Evolutionary conservation across 1,284 basidiomycete species (phyloP).

Genomic region (Puccinia horiana): DNA sequence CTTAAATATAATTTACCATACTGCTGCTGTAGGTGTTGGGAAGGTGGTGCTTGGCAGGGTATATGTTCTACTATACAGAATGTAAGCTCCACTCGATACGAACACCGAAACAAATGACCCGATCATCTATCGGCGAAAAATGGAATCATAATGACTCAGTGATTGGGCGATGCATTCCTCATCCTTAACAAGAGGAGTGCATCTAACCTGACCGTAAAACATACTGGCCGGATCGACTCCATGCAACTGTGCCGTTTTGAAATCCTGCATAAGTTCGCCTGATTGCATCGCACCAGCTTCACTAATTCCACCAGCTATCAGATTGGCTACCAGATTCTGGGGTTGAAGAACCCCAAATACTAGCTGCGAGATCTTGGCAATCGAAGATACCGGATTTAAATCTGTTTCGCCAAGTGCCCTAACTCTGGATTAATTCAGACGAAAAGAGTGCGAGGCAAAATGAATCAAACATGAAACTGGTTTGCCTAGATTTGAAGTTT

Average conservation of each 20-base stretch:
- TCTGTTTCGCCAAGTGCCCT: constrained; percentile 57
- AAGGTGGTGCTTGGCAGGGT: constrained; percentile 75
- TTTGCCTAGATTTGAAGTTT: background rate
- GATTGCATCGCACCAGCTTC: constrained; percentile 97
- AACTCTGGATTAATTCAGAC: constrained; percentile 6
- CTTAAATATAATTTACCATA: constrained; percentile 60
- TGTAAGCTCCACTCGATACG: constrained; percentile 82
- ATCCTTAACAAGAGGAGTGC: constrained; percentile 68
- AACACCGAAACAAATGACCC: constrained; percentile 83
- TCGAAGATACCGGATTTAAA: constrained; percentile 68
- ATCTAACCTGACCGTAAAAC: constrained; percentile 59
- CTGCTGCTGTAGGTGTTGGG: constrained; percentile 86
- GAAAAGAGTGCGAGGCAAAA: background rate
- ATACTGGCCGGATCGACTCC: constrained; percentile 61
- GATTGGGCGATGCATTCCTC: background rate
- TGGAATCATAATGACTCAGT: background rate
- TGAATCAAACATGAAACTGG: background rate
- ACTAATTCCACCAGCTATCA: constrained; percentile 92
- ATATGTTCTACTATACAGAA: constrained; percentile 83
- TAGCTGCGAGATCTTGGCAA: constrained; percentile 92
- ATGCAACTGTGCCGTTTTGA: constrained; percentile 88
- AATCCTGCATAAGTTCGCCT: constrained; percentile 96
- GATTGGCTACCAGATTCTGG: constrained; percentile 80
- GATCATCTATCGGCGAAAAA: constrained; percentile 67
- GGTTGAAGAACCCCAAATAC: constrained; percentile 92